Evolutionary conservation across 2,329 filamentous ascomycete genomes (phyloP), one percentile per base, ranked within the genome.

Genomic region (Reticulascus tulasneorum): DNA sequence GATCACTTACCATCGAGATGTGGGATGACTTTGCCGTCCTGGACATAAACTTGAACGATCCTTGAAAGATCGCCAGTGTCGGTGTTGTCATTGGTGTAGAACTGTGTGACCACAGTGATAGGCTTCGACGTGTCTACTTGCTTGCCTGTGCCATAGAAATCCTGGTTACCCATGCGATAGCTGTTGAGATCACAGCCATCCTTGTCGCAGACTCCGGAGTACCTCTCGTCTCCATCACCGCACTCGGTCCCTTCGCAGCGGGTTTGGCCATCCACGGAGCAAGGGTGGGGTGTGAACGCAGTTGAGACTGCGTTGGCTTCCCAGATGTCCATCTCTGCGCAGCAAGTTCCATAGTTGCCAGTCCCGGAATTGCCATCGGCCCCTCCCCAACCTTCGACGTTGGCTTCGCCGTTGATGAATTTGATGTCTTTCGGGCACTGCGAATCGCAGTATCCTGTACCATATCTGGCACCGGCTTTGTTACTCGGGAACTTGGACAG

Each of bases 171-270:
- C 67, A 76, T 67, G 53, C 79, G 79, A 72, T 75, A 84, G 30
- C 70, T 54, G 70, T 83, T 82, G 71, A 79, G 83, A 56, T 83
- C 80, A 49, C 81, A 85, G 27, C 80, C 80, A 51, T 82, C 78
- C 41, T 77, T 75, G 55, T 84, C 81, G 57, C 81, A 84, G 36
- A 71, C 59, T 37, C 79, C 79, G 17, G 51, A 62, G 52, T 83
- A 83, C 45, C 79, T 75, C 49, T 70, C 59, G 37, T 48, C 35
- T 19, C 69, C 66, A 40, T 70, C 77, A 40, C 75, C 75, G 46
- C 73, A 79, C 5, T 41, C 41, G 41, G 71, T 58, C 13, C 66
- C 64, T 1, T 55, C 55, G 65, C 78, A 82, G 39, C 68, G 63
- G 32, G 55, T 54, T 46, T 73, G 69, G 33, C 65, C 69, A 23